Base-by-base conservation (phyloP, 768 basidiomycete species). In the Tulasnella sp. region DNA sequence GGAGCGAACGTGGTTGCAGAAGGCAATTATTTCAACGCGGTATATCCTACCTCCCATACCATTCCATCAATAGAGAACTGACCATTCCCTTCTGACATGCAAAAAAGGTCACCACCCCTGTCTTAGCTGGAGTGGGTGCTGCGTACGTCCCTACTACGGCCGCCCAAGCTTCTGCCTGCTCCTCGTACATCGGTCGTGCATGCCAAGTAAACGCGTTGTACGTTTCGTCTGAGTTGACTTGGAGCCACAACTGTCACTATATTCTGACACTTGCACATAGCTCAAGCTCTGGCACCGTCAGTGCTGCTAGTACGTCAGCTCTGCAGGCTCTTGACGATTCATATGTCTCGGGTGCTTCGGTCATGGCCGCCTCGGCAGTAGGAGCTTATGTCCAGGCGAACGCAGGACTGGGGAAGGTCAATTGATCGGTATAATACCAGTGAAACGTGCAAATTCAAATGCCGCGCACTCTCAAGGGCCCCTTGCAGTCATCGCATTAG, bases 321-420 rank as follows among this genome's bases (percentile, higher is more conserved):
- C 25, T 44, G 27, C 7, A 15, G 4, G 12, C 48, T 19, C 22
- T 24, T 1, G 24, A 0, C 43, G 55, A 57, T 27, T 49, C 43
- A 19, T 25, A 34, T 25, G 55, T 57, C 25, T 44, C 7, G 12
- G 25, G 55, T 1, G 43, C 43, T 34, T 46, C 42, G 31, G 42
- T 45, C 17, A 57, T 57, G 55, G 25, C 55, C 1, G 55, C 55
- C 25, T 45, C 42, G 43, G 55, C 55, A 11, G 55, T 45, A 8
- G 55, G 42, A 4, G 25, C 55, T 7, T 57, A 57, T 42, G 55
- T 57, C 42, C 55, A 57, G 25, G 55, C 55, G 29, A 57, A 57
- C 29, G 55, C 55, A 2, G 55, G 55, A 4, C 25, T 57, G 11
- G 55, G 55, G 1, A 57, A 45, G 21, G 29, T 57, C 42, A 57